Evolutionary conservation across 345 rosid species (phyloP), one percentile per base, ranked within the genome.

Genomic region (Mallotus nudiflorus): DNA sequence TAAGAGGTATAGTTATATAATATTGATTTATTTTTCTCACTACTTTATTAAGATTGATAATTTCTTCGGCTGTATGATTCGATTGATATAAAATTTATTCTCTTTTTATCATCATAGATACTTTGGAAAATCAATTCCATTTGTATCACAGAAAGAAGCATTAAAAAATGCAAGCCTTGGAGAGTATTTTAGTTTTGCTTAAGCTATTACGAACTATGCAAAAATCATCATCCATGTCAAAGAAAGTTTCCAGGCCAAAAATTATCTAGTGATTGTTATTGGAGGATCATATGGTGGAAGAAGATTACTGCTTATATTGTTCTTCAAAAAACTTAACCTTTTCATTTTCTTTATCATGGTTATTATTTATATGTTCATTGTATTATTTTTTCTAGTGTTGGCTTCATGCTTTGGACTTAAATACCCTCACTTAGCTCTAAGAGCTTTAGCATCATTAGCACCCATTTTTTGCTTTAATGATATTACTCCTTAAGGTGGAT

Each of bases 271-370:
- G 12, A 85, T 90, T 28, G 92, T 88, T 44, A 15, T 82, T 1
- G 92, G 92, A 70, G 96, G 89, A 77, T 90, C 92, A 11, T 90
- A 88, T 3, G 89, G 92, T 11, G 96, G 96, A 87, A 89, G 96
- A 87, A 87, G 63, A 73, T 67, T 3, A 14, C 24, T 25, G 28
- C 5, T 22, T 12, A n/a, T n/a, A 6, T 29, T 31, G 42, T 18
- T 28, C 0, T 53, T 3, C 27, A 33, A 6, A 27, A 27, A 14
- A 25, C 6, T 37, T 12, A 44, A 42, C 10, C 11, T 24, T 35
- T 25, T 13, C 27, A 6, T 3, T 0, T 57, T 14, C 2, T 0
- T 20, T 20, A 3, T 33, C 6, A 2, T 6, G 3, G 37, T 33
- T 2, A 33, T 33, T 6, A 33, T 6, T 6, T 2, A 4, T 35